Evolutionary conservation across 2,329 filamentous ascomycete species (phyloP).

Genomic region (Coniella lustricola): DNA sequence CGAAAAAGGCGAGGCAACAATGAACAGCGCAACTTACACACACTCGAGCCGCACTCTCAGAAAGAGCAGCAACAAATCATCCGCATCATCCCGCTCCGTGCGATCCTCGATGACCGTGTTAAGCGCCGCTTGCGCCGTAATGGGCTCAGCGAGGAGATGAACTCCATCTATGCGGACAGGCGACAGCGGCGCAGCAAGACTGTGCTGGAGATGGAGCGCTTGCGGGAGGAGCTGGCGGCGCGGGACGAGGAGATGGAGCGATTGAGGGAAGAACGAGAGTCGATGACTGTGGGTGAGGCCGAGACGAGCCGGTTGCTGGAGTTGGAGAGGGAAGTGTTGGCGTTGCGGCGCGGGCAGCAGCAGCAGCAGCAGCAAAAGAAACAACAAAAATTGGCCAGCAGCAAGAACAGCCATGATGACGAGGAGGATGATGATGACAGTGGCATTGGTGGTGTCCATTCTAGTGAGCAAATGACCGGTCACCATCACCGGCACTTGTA

Average conservation of each 20-base stretch:
- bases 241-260: conserved; percentile 48
- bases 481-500: conserved; percentile 1
- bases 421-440: background rate
- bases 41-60: no score
- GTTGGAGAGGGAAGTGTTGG: conserved; percentile 3
- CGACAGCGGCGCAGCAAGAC: conserved; percentile 31
- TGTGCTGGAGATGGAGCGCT: conserved; percentile 39
- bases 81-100: conserved; percentile 43
- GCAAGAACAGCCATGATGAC: no score
- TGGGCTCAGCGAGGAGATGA: conserved; percentile 52
- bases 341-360: background rate
- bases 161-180: conserved; percentile 42
- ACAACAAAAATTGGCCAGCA: no score
- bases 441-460: no score
- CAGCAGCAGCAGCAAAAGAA: no score
- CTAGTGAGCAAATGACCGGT: no score
- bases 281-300: background rate
- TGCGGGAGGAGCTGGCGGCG: conserved; percentile 40
- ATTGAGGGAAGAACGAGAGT: conserved; percentile 23
- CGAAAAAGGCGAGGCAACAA: background rate
- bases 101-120: conserved; percentile 49
- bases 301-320: conserved; percentile 6
- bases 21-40: background rate
- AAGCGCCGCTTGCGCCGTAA: conserved; percentile 50
- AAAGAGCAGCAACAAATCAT: conserved; percentile 27